Percentiles rank a stretch among this genome's conserved stretches.
phyloP scores from a whole-genome alignment of 228 moss, liverwort and hornwort genomes.

The Sphagnum fallax region DNA sequence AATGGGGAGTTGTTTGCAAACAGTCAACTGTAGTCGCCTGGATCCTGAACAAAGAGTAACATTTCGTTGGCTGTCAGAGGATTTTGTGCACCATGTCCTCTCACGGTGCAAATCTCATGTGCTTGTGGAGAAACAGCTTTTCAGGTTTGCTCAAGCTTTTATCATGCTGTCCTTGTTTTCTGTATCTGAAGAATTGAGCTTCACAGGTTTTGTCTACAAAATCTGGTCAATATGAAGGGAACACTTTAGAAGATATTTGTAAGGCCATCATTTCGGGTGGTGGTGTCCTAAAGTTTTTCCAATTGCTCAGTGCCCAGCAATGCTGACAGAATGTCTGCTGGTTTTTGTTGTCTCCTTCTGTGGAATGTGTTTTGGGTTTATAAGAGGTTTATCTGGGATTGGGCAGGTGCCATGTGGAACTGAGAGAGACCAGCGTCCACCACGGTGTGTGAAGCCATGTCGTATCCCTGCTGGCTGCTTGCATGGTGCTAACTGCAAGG shows the following conservation, averaged over 20 bases:
- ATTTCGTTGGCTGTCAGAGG: slow-evolving; percentile 46
- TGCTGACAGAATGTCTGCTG: slow-evolving; percentile 1
- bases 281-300: too few relatives aligned
- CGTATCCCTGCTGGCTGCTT: slow-evolving; percentile 51
- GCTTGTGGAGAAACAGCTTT: slow-evolving; percentile 83
- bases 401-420: slow-evolving; percentile 85
- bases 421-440: slow-evolving; percentile 76
- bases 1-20: too few relatives aligned
- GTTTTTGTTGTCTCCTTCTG: not conserved
- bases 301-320: not conserved
- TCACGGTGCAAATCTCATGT: slow-evolving; percentile 70
- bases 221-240: too few relatives aligned
- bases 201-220: too few relatives aligned
- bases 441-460: slow-evolving; percentile 71
- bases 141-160: slow-evolving; percentile 34
- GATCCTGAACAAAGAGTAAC: too few relatives aligned
- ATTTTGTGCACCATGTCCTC: slow-evolving; percentile 84
- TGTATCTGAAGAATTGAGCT: too few relatives aligned
- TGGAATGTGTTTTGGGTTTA: not conserved
- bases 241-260: too few relatives aligned
- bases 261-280: too few relatives aligned
- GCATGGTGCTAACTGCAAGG: slow-evolving; percentile 56
- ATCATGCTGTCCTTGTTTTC: too few relatives aligned
- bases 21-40: too few relatives aligned
- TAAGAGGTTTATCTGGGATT: not conserved